Evolutionary conservation across 495 filamentous ascomycete species (phyloP).

Genomic region (Parachaetomium inaequale): DNA sequence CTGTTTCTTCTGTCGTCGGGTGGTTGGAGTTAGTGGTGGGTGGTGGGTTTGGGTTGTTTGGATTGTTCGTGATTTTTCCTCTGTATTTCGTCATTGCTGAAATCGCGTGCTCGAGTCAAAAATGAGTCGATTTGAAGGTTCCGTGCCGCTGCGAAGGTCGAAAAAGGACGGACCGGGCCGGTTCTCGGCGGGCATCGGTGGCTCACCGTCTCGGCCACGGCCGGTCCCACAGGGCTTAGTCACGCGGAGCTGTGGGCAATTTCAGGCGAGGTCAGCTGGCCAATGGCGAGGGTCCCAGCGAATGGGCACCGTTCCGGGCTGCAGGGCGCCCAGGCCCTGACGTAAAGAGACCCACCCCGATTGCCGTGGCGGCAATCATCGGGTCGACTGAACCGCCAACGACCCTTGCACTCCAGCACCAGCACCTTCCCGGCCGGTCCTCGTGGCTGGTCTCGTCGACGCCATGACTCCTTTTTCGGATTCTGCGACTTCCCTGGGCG

Average conservation of each 20-base stretch:
- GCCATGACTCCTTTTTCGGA: constrained; percentile 1
- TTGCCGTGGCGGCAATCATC: constrained; percentile 19
- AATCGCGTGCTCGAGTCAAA: neutral
- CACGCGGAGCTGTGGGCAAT: neutral
- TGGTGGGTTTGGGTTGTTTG: neutral
- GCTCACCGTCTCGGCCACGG: neutral
- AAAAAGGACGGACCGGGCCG: neutral
- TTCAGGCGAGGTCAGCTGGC: constrained; percentile 15
- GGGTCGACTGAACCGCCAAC: neutral
- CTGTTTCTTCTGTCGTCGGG: no score
- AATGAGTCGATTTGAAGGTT: neutral
- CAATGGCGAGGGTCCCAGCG: constrained; percentile 13
- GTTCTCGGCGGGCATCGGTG: constrained; percentile 9
- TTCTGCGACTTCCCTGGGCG: neutral
- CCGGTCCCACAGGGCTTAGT: neutral
- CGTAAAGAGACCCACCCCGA: constrained; percentile 19
- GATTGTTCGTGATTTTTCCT: neutral
- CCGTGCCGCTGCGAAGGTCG: neutral
- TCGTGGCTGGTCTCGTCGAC: constrained; percentile 1
- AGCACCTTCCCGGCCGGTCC: neutral
- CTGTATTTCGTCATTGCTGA: neutral
- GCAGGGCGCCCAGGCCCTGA: constrained; percentile 15
- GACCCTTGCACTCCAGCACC: neutral
- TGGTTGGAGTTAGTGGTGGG: neutral
- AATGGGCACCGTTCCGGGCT: constrained; percentile 19